phyloP scores from a whole-genome alignment of 139 green algal genomes.

The Yamagishiella unicocca region DNA sequence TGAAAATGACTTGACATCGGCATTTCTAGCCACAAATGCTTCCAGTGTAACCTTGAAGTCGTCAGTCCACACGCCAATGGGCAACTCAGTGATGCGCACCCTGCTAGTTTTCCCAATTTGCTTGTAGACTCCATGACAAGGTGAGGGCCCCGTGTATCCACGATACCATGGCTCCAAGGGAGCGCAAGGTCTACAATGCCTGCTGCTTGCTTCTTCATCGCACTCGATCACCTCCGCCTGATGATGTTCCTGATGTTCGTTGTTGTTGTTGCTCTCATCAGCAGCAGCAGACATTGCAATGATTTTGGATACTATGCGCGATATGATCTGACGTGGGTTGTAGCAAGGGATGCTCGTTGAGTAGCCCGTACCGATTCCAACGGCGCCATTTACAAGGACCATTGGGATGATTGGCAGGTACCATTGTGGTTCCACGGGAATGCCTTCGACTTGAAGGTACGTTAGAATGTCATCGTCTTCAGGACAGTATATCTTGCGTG shows the following conservation, averaged over 20 bases:
- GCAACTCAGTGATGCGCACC: slow-evolving; percentile 33
- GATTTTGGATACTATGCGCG: neutral
- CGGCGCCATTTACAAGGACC: slow-evolving; percentile 39
- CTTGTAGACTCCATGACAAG: neutral
- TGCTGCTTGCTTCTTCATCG: too few relatives aligned
- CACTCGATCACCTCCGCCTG: too few relatives aligned
- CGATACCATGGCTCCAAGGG: neutral
- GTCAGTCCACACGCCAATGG: slow-evolving; percentile 33
- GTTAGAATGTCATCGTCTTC: slow-evolving; percentile 24
- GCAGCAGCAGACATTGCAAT: neutral
- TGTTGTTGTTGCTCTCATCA: neutral
- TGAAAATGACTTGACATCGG: neutral
- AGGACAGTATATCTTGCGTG: neutral
- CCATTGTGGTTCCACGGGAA: slow-evolving; percentile 4
- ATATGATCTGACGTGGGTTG: slow-evolving; percentile 1
- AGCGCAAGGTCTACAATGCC: too few relatives aligned
- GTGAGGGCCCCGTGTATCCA: neutral
- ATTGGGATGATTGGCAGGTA: slow-evolving; percentile 44
- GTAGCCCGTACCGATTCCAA: slow-evolving; percentile 47
- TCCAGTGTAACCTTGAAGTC: slow-evolving; percentile 36
- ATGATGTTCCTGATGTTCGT: too few relatives aligned
- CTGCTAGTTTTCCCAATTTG: neutral
- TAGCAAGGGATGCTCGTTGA: slow-evolving; percentile 31
- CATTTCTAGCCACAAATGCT: neutral
- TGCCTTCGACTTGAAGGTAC: slow-evolving; percentile 7